Evolutionary conservation across 805 yeast genomes (phyloP).

Genomic region (Nakazawaea wickerhamii): DNA sequence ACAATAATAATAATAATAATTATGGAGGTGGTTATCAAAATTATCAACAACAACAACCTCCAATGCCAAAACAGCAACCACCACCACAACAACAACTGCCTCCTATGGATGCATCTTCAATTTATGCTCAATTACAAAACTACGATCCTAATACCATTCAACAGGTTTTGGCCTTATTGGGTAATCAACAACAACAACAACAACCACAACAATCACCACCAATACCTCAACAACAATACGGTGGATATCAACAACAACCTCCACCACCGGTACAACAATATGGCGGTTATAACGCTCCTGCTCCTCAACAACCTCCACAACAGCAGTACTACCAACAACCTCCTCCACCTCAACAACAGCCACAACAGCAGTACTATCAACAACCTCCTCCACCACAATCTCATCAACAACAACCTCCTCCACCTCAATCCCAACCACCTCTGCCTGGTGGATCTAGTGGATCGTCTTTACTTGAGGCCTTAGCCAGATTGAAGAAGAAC

Average conservation of each 20-base stretch:
- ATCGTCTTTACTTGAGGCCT: constrained; percentile 31
- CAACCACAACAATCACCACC: constrained; percentile 7
- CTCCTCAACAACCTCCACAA: constrained; percentile 10
- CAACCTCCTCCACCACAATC: constrained; percentile 13
- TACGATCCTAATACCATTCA: constrained; percentile 29
- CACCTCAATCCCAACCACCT: constrained; percentile 11
- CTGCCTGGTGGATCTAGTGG: constrained; percentile 19
- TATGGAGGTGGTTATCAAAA: constrained; percentile 12
- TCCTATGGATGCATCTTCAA: constrained; percentile 15
- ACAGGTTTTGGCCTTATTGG: constrained; percentile 26
- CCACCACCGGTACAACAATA: constrained; percentile 16
- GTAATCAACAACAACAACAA: constrained; percentile 16
- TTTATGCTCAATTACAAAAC: constrained; percentile 16
- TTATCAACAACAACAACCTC: constrained; percentile 17
- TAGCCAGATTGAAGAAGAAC: constrained; percentile 32
- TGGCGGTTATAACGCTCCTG: constrained; percentile 7
- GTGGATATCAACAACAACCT: constrained; percentile 15
- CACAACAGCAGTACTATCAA: constrained; percentile 13
- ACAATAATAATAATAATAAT: constrained; percentile 11
- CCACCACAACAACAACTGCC: constrained; percentile 15
- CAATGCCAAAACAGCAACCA: constrained; percentile 1
- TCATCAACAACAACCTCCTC: constrained; percentile 13
- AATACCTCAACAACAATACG: constrained; percentile 11
- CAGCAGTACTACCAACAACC: constrained; percentile 6
- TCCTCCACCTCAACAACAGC: constrained; percentile 9